Conservation (phyloP, 2,329 filamentous ascomycete genomes). For the Pyrenophora graminea region DNA sequence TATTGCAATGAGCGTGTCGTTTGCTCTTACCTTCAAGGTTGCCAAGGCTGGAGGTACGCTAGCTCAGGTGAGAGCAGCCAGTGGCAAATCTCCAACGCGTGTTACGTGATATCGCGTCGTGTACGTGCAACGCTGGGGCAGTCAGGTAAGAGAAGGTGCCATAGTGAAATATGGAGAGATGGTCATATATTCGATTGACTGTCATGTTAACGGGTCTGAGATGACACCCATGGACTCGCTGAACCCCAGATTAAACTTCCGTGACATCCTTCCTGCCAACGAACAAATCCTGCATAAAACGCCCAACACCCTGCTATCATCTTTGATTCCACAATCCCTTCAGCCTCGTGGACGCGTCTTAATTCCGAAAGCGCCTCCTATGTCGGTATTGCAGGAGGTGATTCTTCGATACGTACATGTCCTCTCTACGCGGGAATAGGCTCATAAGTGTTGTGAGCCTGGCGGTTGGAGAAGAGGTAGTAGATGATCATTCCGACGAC, state of each 20-base stretch:
- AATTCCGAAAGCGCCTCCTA: too few relatives aligned
- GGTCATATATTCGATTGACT: background rate
- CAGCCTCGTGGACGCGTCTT: background rate
- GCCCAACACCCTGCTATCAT: background rate
- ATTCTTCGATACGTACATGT: too few relatives aligned
- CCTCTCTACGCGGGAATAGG: conserved; percentile 43
- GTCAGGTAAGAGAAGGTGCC: background rate
- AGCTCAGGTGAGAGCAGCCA: too few relatives aligned
- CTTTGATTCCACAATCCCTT: background rate
- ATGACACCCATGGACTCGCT: background rate
- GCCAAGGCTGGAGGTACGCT: too few relatives aligned
- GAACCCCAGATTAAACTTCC: background rate
- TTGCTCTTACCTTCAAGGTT: too few relatives aligned
- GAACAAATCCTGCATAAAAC: background rate
- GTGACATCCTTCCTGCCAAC: background rate
- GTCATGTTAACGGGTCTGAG: background rate
- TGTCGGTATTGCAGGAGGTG: too few relatives aligned
- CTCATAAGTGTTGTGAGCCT: conserved; percentile 62
- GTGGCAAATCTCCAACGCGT: too few relatives aligned
- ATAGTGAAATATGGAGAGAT: background rate
- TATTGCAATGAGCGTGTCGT: too few relatives aligned
- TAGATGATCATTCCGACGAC: conserved; percentile 66
- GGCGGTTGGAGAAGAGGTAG: conserved; percentile 67
- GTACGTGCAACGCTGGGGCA: too few relatives aligned
- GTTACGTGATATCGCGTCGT: too few relatives aligned